These are phyloP conservation scores for Eutrema yunnanense DNA, from an alignment of 345 rosid species.

Conservation along the genomic window DNA sequence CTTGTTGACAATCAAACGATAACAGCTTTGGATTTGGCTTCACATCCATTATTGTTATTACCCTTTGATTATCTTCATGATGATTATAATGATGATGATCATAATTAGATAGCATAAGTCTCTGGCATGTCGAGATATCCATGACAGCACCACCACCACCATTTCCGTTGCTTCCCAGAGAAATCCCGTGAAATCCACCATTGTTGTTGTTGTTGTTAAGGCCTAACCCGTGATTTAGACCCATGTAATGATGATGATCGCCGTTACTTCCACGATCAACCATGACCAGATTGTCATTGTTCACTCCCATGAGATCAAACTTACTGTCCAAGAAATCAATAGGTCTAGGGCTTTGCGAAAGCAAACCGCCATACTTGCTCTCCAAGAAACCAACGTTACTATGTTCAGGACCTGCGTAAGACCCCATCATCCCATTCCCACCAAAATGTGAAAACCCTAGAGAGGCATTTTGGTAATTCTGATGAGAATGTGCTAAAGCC, in stretches of 20 bases:
- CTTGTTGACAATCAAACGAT: slow-evolving; percentile 86
- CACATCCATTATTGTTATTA: slow-evolving; percentile 42
- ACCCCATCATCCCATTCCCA: slow-evolving; percentile 22
- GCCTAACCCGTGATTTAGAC: slow-evolving; percentile 25
- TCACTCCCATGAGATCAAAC: slow-evolving; percentile 33
- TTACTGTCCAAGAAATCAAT: slow-evolving; percentile 32
- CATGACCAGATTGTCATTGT: slow-evolving; percentile 23
- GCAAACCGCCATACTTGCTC: slow-evolving; percentile 28
- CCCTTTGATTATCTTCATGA: slow-evolving; percentile 34
- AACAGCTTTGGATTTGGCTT: slow-evolving; percentile 64
- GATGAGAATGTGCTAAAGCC: slow-evolving; percentile 34
- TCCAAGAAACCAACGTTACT: slow-evolving; percentile 28
- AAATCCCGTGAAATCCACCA: slow-evolving; percentile 23
- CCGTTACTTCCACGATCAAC: slow-evolving; percentile 26
- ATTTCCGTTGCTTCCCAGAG: slow-evolving; percentile 21
- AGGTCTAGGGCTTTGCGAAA: slow-evolving; percentile 28
- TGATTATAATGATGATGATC: slow-evolving; percentile 38
- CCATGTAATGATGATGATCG: slow-evolving; percentile 24
- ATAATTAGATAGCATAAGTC: slow-evolving; percentile 50
- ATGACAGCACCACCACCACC: slow-evolving; percentile 37
- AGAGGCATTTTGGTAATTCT: slow-evolving; percentile 22
- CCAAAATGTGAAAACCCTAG: slow-evolving; percentile 21
- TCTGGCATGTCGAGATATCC: slow-evolving; percentile 48
- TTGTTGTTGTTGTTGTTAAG: slow-evolving; percentile 9
- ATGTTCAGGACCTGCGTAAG: slow-evolving; percentile 24